Conservation (phyloP, 768 basidiomycete genomes). For the Russula lepida region DNA sequence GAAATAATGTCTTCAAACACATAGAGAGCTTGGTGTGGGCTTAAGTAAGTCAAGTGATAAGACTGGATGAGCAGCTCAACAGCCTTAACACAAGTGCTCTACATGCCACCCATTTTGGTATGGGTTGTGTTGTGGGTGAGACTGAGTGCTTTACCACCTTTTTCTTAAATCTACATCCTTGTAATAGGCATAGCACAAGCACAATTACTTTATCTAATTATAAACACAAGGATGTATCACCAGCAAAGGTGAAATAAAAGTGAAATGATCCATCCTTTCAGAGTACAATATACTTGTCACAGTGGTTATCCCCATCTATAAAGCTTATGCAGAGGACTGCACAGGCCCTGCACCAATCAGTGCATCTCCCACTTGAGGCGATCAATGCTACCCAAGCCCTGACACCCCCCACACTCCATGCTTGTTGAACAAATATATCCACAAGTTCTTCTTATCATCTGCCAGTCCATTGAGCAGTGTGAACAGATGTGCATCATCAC, state of each 20-base stretch:
- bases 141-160: too few species aligned
- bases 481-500: slow-evolving; percentile 79
- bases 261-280: neutral
- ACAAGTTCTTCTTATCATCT: slow-evolving; percentile 85
- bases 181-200: too few species aligned
- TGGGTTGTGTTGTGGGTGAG: too few species aligned
- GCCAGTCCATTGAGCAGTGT: slow-evolving; percentile 70
- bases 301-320: neutral
- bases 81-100: too few species aligned
- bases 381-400: slow-evolving; percentile 37
- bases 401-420: slow-evolving; percentile 53
- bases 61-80: too few species aligned
- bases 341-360: slow-evolving; percentile 35
- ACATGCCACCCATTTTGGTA: too few species aligned
- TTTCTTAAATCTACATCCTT: too few species aligned
- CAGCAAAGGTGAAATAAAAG: neutral
- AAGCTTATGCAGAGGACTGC: neutral
- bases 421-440: slow-evolving; percentile 86
- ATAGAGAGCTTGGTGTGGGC: too few species aligned
- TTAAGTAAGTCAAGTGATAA: too few species aligned
- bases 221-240: neutral
- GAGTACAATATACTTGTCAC: neutral
- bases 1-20: too few species aligned
- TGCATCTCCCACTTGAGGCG: slow-evolving; percentile 75
- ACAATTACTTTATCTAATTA: too few species aligned